Evolutionary conservation across 2,329 filamentous ascomycete species (phyloP).

Genomic region (Drechslera avenae): DNA sequence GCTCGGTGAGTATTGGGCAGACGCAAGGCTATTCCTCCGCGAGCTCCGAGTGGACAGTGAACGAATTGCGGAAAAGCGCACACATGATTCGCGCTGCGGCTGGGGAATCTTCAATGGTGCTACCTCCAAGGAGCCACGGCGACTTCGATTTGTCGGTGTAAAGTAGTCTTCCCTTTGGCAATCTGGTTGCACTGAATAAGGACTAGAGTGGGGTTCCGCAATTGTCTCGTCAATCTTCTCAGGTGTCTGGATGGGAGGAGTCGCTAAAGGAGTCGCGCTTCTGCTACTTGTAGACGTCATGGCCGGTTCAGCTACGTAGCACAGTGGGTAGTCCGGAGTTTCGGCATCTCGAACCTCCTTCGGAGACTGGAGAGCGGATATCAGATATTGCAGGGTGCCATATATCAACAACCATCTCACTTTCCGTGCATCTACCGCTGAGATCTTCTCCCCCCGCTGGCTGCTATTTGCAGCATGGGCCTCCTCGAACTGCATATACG

Average conservation of each 20-base stretch:
- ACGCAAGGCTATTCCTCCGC: conserved; percentile 35
- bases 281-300: conserved; percentile 42
- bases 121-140: conserved; percentile 39
- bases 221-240: conserved; percentile 24
- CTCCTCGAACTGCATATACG: conserved; percentile 74
- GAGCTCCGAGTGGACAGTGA: conserved; percentile 38
- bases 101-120: conserved; percentile 35
- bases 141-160: conserved; percentile 26
- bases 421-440: conserved; percentile 71
- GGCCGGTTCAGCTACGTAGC: conserved; percentile 52
- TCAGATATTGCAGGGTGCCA: conserved; percentile 72
- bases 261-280: conserved; percentile 18
- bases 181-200: conserved; percentile 50
- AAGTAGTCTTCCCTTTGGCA: conserved; percentile 53
- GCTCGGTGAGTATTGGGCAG: conserved; percentile 42
- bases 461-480: conserved; percentile 59
- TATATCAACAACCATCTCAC: conserved; percentile 81
- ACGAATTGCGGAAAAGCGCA: conserved; percentile 39
- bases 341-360: conserved; percentile 64
- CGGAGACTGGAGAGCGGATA: conserved; percentile 66
- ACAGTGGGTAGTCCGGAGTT: conserved; percentile 64
- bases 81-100: conserved; percentile 41
- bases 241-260: conserved; percentile 15
- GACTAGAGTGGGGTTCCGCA: conserved; percentile 12
- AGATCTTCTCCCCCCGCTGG: conserved; percentile 61